Evolutionary conservation across 1,284 basidiomycete species (phyloP).

Genomic region (Exsudoporus floridanus): DNA sequence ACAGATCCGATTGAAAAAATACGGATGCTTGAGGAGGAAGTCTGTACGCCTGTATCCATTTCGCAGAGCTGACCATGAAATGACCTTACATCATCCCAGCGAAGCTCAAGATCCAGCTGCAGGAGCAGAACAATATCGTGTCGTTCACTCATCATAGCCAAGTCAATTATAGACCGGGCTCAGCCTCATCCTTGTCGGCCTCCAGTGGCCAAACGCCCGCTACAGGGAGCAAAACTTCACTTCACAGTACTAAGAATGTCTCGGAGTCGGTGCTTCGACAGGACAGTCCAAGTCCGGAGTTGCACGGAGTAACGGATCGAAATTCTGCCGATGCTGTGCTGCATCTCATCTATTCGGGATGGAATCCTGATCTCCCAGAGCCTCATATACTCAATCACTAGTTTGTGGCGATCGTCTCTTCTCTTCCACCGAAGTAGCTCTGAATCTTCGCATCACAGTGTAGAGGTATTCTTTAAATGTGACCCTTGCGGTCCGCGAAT

Average conservation of each 20-base stretch:
- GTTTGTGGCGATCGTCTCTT: slow-evolving; percentile 44
- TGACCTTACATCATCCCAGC: slow-evolving; percentile 41
- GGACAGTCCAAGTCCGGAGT: slow-evolving; percentile 52
- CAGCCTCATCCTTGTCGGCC: slow-evolving; percentile 25
- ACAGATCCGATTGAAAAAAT: slow-evolving; percentile 75
- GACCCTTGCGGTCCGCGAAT: slow-evolving; percentile 81
- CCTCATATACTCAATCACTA: slow-evolving; percentile 69
- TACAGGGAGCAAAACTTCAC: slow-evolving; percentile 4
- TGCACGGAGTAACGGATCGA: slow-evolving; percentile 38
- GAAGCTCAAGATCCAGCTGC: slow-evolving; percentile 60
- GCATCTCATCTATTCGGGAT: slow-evolving; percentile 69
- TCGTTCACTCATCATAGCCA: slow-evolving; percentile 12
- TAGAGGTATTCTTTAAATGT: slow-evolving; percentile 78
- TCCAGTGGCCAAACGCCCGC: slow-evolving; percentile 17
- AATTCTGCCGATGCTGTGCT: slow-evolving; percentile 51
- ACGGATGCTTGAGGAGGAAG: slow-evolving; percentile 71
- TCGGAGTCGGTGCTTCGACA: slow-evolving; percentile 36
- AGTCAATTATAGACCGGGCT: slow-evolving; percentile 20
- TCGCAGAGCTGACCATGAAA: not conserved
- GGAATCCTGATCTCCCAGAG: slow-evolving; percentile 80
- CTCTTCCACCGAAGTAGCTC: not conserved
- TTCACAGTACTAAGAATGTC: slow-evolving; percentile 7
- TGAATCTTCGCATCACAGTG: slow-evolving; percentile 41
- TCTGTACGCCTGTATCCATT: slow-evolving; percentile 47
- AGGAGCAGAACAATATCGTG: slow-evolving; percentile 45